Percentiles rank a stretch among this genome's conserved stretches.
Evolutionary conservation across 73 alveolate genomes (phyloP).

Genomic region (Breviolum minutum): DNA sequence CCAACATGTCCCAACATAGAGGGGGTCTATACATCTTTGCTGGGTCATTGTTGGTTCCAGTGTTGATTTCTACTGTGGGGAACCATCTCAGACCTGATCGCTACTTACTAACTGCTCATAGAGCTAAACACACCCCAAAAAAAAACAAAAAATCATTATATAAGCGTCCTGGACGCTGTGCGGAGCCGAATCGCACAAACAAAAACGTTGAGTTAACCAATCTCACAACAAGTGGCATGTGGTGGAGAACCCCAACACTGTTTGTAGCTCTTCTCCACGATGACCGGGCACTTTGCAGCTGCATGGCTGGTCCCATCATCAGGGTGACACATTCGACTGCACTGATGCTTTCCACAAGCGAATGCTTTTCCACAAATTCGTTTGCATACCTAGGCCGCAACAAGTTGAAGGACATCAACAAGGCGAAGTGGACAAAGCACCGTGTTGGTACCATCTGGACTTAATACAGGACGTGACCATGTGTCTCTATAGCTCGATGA

Average conservation of each 20-base stretch:
- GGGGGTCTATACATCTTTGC: no score
- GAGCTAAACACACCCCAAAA: background rate
- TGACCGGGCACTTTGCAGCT: background rate
- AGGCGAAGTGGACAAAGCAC: background rate
- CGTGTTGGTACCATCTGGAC: no score
- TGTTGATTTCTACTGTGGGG: background rate
- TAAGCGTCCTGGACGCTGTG: background rate
- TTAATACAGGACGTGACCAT: no score
- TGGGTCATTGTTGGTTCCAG: no score
- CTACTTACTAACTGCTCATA: background rate
- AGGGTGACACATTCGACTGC: slow-evolving; percentile 53
- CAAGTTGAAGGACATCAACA: background rate
- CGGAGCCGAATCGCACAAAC: no score
- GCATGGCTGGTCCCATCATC: slow-evolving; percentile 53
- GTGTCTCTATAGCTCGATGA: no score
- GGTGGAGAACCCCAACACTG: slow-evolving; percentile 2
- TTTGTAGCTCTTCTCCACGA: background rate
- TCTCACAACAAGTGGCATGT: background rate
- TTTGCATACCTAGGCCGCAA: slow-evolving; percentile 30
- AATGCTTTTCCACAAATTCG: slow-evolving; percentile 21
- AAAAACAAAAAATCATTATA: background rate
- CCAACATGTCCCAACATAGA: no score
- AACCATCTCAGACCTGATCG: background rate
- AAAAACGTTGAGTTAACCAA: no score
- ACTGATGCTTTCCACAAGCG: slow-evolving; percentile 32